phyloP scores from a whole-genome alignment of 2,329 filamentous ascomycete species.

The Fusarium beomiforme region DNA sequence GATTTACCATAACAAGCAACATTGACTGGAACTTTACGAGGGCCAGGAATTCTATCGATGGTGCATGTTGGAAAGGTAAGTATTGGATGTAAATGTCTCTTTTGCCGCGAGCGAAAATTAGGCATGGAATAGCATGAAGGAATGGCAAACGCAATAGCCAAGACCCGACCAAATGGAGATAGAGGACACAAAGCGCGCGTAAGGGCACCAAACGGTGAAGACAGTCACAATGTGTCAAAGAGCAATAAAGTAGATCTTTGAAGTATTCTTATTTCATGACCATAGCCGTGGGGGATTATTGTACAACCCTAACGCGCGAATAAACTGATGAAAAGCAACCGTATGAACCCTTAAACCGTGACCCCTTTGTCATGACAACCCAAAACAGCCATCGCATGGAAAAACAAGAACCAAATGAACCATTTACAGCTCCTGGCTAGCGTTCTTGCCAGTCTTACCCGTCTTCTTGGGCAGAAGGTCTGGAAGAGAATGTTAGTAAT shows the following conservation, averaged over 20 bases:
- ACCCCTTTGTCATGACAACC: slow-evolving; percentile 86
- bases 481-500: slow-evolving; percentile 58
- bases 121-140: not conserved
- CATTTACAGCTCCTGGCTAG: slow-evolving; percentile 92
- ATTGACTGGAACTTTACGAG: not conserved
- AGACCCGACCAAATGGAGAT: no score
- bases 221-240: not conserved
- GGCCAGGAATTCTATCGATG: not conserved
- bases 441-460: slow-evolving; percentile 89
- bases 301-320: slow-evolving; percentile 72
- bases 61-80: not conserved
- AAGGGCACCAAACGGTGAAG: no score
- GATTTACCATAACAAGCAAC: not conserved
- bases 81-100: not conserved
- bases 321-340: slow-evolving; percentile 61
- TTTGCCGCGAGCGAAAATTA: not conserved
- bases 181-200: no score
- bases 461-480: slow-evolving; percentile 99
- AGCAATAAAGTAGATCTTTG: slow-evolving; percentile 49
- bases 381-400: slow-evolving; percentile 69
- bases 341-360: slow-evolving; percentile 79
- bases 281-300: slow-evolving; percentile 76
- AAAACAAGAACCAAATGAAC: slow-evolving; percentile 58
- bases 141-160: no score
- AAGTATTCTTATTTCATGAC: slow-evolving; percentile 70